These are phyloP conservation scores for Tylopilus subfusipes DNA, from an alignment of 768 basidiomycete genomes.

Conservation along the genomic window DNA sequence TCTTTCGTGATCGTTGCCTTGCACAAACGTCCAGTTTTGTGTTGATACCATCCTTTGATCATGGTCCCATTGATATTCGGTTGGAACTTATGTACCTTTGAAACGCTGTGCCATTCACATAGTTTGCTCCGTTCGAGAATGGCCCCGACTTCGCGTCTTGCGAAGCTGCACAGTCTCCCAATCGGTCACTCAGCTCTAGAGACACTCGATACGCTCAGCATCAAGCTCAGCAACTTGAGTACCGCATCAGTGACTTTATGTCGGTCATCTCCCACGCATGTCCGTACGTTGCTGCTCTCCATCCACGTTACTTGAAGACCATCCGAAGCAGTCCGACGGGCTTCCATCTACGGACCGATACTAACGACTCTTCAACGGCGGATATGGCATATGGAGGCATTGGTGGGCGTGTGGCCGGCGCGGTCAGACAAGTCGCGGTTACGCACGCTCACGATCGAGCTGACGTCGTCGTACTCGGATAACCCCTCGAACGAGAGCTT, in stretches of 20 bases:
- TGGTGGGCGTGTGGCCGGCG: conserved; percentile 9
- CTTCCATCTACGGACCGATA: too few relatives aligned
- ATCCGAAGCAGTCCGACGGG: too few relatives aligned
- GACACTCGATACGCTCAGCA: conserved; percentile 19
- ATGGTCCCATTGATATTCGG: too few relatives aligned
- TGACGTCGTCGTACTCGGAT: conserved; percentile 30
- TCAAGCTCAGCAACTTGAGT: too few relatives aligned
- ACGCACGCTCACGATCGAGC: conserved; percentile 15
- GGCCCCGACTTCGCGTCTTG: conserved; percentile 18
- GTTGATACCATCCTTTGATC: too few relatives aligned
- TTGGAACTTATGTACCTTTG: too few relatives aligned
- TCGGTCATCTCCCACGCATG: conserved; percentile 18
- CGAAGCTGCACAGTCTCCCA: conserved; percentile 23
- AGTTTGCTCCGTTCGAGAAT: conserved; percentile 19
- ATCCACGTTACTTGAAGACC: conserved; percentile 20
- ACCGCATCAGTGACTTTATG: conserved; percentile 15
- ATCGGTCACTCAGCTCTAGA: conserved; percentile 10
- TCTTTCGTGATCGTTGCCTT: too few relatives aligned
- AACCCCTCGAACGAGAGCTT: conserved; percentile 23
- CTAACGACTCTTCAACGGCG: conserved; percentile 20
- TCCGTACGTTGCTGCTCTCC: conserved; percentile 23
- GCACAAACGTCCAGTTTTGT: too few relatives aligned
- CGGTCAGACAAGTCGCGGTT: conserved; percentile 14
- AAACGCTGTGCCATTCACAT: too few relatives aligned
- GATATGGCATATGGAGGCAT: conserved; percentile 20